Conservation (phyloP, 768 basidiomycete species). For the Calvatia gigantea region DNA sequence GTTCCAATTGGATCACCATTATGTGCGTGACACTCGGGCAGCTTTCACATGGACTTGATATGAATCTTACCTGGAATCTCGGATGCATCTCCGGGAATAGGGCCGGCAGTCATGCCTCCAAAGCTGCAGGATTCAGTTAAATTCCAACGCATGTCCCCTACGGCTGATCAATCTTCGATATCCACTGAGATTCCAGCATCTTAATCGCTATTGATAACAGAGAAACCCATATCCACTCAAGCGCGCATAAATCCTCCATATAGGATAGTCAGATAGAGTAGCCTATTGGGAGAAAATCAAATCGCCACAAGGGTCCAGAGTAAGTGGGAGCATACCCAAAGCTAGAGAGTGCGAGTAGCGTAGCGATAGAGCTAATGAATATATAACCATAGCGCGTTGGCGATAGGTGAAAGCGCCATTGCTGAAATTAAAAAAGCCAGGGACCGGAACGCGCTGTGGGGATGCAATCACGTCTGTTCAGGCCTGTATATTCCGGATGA, state of each 20-base stretch:
- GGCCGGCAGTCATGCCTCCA: too few relatives aligned
- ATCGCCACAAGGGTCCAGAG: too few relatives aligned
- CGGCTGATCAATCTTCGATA: not conserved
- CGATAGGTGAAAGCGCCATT: conserved; percentile 9
- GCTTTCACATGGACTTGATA: too few relatives aligned
- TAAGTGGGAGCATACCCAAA: conserved; percentile 6
- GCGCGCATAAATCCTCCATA: conserved; percentile 11
- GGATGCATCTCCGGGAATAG: too few relatives aligned
- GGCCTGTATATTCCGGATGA: not conserved
- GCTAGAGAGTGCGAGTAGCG: not conserved
- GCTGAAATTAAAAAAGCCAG: not conserved
- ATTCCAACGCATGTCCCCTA: too few relatives aligned
- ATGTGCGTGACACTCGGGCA: too few relatives aligned
- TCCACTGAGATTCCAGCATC: not conserved
- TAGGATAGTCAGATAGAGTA: conserved; percentile 5
- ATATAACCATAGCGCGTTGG: conserved; percentile 11
- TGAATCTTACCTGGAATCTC: too few relatives aligned
- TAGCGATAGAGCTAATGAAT: conserved; percentile 2
- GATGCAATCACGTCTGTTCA: not conserved
- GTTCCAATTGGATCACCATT: too few relatives aligned
- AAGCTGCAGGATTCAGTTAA: too few relatives aligned
- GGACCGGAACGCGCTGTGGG: conserved; percentile 8
- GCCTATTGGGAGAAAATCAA: not conserved
- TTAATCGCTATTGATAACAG: not conserved
- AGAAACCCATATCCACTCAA: conserved; percentile 10